Percentiles rank a stretch among this genome's conserved stretches.
phyloP scores from a whole-genome alignment of 176 grass and related monocot species.

The Raddia distichophylla region DNA sequence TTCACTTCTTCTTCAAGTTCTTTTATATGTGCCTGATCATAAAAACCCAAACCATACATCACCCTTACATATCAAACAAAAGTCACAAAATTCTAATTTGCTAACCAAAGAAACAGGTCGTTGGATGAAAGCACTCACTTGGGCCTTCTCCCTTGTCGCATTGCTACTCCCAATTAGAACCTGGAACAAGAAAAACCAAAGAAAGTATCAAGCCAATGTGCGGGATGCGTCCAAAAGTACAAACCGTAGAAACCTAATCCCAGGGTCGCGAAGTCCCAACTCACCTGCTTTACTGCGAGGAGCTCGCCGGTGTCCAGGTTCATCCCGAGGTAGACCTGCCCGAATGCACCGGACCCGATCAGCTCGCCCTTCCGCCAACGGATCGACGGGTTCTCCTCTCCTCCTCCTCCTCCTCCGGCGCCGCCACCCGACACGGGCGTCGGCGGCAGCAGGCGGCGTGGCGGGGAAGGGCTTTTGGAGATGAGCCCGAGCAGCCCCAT shows the following conservation, averaged over 20 bases:
- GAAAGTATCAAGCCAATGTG: conserved; percentile 14
- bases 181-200: conserved; percentile 41
- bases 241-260: conserved; percentile 16
- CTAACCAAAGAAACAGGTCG: background rate
- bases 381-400: conserved; percentile 67
- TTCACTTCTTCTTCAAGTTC: conserved; percentile 99
- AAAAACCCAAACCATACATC: conserved; percentile 22
- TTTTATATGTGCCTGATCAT: conserved; percentile 77
- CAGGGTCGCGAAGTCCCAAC: background rate
- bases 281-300: conserved; percentile 91
- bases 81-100: background rate
- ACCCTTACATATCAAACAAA: conserved; percentile 6
- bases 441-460: conserved; percentile 52
- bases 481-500: conserved; percentile 76
- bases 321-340: conserved; percentile 97
- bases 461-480: conserved; percentile 68
- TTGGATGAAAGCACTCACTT: conserved; percentile 57
- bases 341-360: conserved; percentile 86
- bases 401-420: background rate
- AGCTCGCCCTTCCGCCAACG: conserved; percentile 91
- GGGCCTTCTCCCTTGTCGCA: conserved; percentile 89
- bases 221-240: background rate
- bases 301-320: conserved; percentile 98
- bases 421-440: conserved; percentile 9
- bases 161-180: conserved; percentile 82